Base-by-base conservation (phyloP, 2,329 filamentous ascomycete genomes). In the Curvularia hawaiiensis region DNA sequence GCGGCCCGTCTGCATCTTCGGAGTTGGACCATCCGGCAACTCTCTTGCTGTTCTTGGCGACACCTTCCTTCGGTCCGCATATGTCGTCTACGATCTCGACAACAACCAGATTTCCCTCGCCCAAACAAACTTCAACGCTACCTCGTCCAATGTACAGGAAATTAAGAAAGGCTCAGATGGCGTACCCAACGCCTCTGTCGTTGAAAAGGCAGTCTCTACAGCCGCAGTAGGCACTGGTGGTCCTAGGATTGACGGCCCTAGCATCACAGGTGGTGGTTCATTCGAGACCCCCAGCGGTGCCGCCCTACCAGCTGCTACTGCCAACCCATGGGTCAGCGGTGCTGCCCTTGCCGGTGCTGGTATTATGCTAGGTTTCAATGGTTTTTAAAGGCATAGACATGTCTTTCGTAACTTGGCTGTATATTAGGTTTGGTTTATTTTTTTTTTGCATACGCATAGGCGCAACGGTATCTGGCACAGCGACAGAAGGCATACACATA, bases 21-120 rank as follows among this genome's bases (percentile, higher is more conserved):
- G 75, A 49, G 83, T 88, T 62, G 76, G 75, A 3, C 82, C 83
- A 0, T 77, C 83, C 0, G 80, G 78, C 33, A 74, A 75, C 60
- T 80, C 78, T 22, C 73, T 78, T 3, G 71, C 80, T 7, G 81
- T 87, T 7, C 78, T 88, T 1, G 85, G 85, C 30, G 85, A 88
- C 70, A 88, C 85, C 0, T 88, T 88, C 75, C 74, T 88, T 16
- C 83, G 85, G 54, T 84, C 80, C 53, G 85, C 85, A 2, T 88
- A 88, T 67, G 84, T 87, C 44, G 85, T 88, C 2, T 88, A 87
- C 71, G 85, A 88, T 59, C 76, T 88, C 14, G 73, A 71, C 20
- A 84, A 83, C 71, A 86, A 88, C 69, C 78, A 86, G 67, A 86
- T 88, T 63, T 84, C 82, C 2, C 73, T 88, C 20, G 85, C 85